Evolutionary conservation across 352 stramenopile species (phyloP).

Genomic region (Phytopythium sindhum): DNA sequence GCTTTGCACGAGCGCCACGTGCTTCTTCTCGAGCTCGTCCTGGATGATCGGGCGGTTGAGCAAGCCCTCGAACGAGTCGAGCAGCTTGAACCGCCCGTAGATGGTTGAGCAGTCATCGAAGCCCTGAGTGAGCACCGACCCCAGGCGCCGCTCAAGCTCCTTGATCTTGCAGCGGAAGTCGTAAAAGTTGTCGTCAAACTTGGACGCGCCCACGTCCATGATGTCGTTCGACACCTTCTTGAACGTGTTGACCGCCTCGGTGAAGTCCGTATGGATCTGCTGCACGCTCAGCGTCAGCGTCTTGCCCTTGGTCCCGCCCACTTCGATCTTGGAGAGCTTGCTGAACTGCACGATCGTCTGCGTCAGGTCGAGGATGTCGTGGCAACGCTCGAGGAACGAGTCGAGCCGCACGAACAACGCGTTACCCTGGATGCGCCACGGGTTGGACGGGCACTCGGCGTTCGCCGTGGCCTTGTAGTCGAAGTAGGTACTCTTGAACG

Average conservation of each 20-base stretch:
- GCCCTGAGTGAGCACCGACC: constrained; percentile 94
- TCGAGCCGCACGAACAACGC: constrained; percentile 97
- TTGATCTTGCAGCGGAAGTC: constrained; percentile 97
- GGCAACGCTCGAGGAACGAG: constrained; percentile 96
- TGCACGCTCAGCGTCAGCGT: constrained; percentile 92
- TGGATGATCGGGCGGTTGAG: constrained; percentile 95
- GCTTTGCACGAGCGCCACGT: constrained; percentile 94
- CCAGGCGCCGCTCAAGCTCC: constrained; percentile 95
- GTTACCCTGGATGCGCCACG: constrained; percentile 98
- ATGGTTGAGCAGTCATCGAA: constrained; percentile 98
- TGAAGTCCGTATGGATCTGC: constrained; percentile 96
- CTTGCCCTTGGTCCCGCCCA: constrained; percentile 97
- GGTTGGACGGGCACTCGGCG: constrained; percentile 96
- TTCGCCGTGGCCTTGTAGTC: constrained; percentile 97
- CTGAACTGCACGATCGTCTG: constrained; percentile 98
- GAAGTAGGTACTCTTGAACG: constrained; percentile 98
- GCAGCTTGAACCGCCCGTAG: constrained; percentile 96
- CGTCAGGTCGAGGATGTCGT: constrained; percentile 97
- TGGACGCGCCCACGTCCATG: constrained; percentile 95
- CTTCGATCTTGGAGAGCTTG: constrained; percentile 97
- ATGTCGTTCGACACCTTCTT: constrained; percentile 97
- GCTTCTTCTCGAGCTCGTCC: constrained; percentile 97
- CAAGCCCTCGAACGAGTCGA: constrained; percentile 96
- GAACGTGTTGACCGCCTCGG: constrained; percentile 91
- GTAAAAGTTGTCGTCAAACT: constrained; percentile 98